These are phyloP conservation scores for Verticillium nubilum DNA, from an alignment of 2,329 filamentous ascomycete genomes.

Conservation along the genomic window DNA sequence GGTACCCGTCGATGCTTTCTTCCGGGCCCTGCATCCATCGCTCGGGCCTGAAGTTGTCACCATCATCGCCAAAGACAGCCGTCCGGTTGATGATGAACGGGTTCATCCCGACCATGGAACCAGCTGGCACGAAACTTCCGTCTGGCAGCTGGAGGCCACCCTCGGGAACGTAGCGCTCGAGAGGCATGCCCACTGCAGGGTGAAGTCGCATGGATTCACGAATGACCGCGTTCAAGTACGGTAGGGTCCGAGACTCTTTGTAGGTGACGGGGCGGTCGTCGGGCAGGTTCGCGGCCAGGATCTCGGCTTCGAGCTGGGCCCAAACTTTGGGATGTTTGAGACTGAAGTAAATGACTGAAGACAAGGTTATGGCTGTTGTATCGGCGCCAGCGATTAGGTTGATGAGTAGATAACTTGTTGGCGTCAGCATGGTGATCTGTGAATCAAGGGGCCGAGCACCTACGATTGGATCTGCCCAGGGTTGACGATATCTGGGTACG, in stretches of 20 bases:
- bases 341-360: slow-evolving; percentile 48
- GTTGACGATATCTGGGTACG: slow-evolving; percentile 19
- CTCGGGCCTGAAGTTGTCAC: slow-evolving; percentile 46
- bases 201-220: slow-evolving; percentile 51
- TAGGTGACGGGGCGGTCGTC: slow-evolving; percentile 27
- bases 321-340: slow-evolving; percentile 39
- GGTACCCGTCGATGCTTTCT: slow-evolving; percentile 43
- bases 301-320: slow-evolving; percentile 32
- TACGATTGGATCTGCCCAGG: neutral
- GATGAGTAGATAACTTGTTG: neutral
- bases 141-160: slow-evolving; percentile 25
- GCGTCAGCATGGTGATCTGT: neutral
- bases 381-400: slow-evolving; percentile 49
- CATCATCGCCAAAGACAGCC: slow-evolving; percentile 44
- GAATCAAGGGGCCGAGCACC: neutral
- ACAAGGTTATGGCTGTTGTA: slow-evolving; percentile 54
- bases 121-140: slow-evolving; percentile 37
- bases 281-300: slow-evolving; percentile 20
- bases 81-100: slow-evolving; percentile 49
- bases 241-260: slow-evolving; percentile 40
- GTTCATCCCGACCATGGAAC: slow-evolving; percentile 47
- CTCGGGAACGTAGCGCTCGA: slow-evolving; percentile 39
- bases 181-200: slow-evolving; percentile 43
- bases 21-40: slow-evolving; percentile 45
- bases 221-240: slow-evolving; percentile 52